phyloP scores from a whole-genome alignment of 371 early-diverging fungal genomes.

The Mucor piriformis region DNA sequence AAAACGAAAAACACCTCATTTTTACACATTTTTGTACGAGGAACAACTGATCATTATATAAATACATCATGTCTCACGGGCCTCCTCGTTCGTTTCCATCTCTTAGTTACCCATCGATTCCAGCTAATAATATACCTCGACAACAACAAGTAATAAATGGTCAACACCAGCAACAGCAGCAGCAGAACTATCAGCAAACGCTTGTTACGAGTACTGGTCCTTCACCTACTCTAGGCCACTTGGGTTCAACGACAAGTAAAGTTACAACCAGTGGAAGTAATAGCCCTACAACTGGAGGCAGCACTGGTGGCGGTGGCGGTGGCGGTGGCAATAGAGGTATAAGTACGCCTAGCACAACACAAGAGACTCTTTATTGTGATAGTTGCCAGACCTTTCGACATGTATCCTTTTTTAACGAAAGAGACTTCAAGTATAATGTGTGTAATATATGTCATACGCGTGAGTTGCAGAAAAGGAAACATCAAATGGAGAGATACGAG shows the following conservation, averaged over 20 bases:
- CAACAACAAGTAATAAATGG: conserved; percentile 2
- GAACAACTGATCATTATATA: not conserved
- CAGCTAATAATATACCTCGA: conserved; percentile 10
- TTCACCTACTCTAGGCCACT: conserved; percentile 5
- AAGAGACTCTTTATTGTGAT: conserved; percentile 28
- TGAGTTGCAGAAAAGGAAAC: conserved; percentile 28
- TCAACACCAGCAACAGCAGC: conserved; percentile 5
- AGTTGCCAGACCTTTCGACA: conserved; percentile 31
- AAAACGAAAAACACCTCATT: not conserved
- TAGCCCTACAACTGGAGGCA: not conserved
- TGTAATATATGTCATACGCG: conserved; percentile 25
- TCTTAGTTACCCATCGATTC: conserved; percentile 9
- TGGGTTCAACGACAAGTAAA: not conserved
- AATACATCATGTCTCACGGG: conserved; percentile 25
- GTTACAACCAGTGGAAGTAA: not conserved
- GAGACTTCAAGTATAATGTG: conserved; percentile 24
- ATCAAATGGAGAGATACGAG: conserved; percentile 28
- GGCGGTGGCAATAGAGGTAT: conserved; percentile 2
- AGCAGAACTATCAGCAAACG: conserved; percentile 7
- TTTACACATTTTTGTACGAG: not conserved
- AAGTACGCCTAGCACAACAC: conserved; percentile 3
- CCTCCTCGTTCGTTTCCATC: conserved; percentile 19
- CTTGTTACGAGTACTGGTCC: conserved; percentile 4
- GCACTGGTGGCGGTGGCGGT: no score
- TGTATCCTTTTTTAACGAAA: conserved; percentile 19